Conservation (phyloP, 768 basidiomycete genomes). For the Rhodosporidiobolus sp. region DNA sequence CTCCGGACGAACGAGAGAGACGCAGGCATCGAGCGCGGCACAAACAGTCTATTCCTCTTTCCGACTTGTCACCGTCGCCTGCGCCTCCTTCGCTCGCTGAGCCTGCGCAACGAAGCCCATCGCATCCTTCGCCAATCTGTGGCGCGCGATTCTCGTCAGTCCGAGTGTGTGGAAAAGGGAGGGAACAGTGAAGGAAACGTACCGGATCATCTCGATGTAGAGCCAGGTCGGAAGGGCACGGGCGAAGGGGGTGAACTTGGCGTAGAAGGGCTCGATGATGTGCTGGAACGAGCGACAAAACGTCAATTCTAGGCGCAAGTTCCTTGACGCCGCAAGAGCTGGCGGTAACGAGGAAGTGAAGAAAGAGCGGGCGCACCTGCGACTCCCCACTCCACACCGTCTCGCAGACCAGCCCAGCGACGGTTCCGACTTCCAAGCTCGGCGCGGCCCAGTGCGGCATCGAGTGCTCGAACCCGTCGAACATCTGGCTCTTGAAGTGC, state of each 20-base stretch:
- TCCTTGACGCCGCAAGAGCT: conserved; percentile 71
- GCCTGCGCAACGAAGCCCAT: conserved; percentile 10
- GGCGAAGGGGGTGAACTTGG: conserved; percentile 28
- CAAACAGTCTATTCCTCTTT: too few relatives aligned
- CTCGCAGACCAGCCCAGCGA: conserved; percentile 13
- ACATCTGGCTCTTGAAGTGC: conserved; percentile 73
- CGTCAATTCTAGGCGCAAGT: conserved; percentile 49
- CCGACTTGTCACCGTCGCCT: neutral
- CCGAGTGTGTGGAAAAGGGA: neutral
- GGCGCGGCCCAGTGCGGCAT: conserved; percentile 18
- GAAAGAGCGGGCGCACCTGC: conserved; percentile 51
- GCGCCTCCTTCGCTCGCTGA: neutral
- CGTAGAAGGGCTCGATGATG: conserved; percentile 76
- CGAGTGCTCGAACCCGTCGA: conserved; percentile 52
- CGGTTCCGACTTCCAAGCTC: conserved; percentile 26
- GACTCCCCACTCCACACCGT: conserved; percentile 31
- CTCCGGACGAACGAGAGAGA: too few relatives aligned
- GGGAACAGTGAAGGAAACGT: neutral
- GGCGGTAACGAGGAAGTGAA: conserved; percentile 64
- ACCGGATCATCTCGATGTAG: conserved; percentile 19
- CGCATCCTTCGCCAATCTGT: conserved; percentile 14
- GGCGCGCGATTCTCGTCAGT: too few relatives aligned
- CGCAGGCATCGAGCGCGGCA: too few relatives aligned
- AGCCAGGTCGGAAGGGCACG: conserved; percentile 38
- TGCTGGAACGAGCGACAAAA: conserved; percentile 61